A percentile compares a stretch with the other conserved stretches of the same genome.
Evolutionary conservation across 164 flowering plant genomes (phyloP).

Genomic region (Dillenia turbinata): DNA sequence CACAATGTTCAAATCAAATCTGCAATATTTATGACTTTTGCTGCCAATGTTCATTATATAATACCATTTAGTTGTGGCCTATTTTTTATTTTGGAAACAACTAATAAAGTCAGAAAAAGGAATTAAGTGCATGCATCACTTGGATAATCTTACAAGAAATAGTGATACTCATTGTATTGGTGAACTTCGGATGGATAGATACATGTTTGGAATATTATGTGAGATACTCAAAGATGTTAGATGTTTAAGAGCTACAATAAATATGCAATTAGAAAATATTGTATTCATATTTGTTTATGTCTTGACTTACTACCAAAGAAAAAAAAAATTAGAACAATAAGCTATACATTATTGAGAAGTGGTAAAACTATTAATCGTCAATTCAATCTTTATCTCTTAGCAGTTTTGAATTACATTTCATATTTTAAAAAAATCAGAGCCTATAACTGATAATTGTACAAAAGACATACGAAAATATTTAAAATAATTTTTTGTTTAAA

Average conservation of each 20-base stretch:
- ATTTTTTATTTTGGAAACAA: not conserved
- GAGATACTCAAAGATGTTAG: not conserved
- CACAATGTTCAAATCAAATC: not conserved
- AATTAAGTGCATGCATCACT: not conserved
- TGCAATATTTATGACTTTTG: not conserved
- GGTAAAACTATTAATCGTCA: not conserved
- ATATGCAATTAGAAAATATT: not conserved
- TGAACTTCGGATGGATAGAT: slow-evolving; percentile 1
- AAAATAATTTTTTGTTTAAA: not conserved
- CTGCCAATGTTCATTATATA: not conserved
- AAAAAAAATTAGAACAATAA: not conserved
- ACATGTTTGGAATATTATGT: not conserved
- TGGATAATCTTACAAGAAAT: not conserved
- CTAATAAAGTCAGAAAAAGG: not conserved
- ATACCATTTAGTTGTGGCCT: not conserved
- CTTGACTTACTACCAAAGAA: too few species aligned
- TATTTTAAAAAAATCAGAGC: not conserved
- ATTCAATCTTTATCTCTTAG: not conserved
- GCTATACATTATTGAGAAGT: not conserved
- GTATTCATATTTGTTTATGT: not conserved
- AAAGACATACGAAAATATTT: not conserved
- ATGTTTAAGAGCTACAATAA: not conserved
- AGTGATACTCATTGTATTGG: not conserved
- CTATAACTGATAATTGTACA: not conserved
- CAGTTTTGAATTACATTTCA: not conserved